A percentile compares a stretch with the other conserved stretches of the same genome.
Evolutionary conservation across 2,329 filamentous ascomycete genomes (phyloP).

Genomic region (Paraconiothyrium brasiliense): DNA sequence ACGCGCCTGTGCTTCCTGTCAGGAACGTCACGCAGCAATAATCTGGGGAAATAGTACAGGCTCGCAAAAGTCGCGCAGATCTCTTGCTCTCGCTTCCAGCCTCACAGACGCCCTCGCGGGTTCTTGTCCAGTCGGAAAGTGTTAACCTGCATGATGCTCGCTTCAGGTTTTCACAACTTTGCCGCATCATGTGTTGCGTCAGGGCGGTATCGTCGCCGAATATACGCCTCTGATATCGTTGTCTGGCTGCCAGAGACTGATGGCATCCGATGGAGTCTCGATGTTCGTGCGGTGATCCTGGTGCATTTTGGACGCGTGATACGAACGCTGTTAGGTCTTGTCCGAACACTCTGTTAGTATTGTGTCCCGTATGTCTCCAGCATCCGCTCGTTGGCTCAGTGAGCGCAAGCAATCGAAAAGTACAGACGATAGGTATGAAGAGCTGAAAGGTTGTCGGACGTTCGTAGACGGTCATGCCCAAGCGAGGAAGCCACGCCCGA

Average conservation of each 20-base stretch:
- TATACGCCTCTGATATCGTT: not conserved
- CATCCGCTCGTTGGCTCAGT: not conserved
- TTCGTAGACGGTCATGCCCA: not conserved
- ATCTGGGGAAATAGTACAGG: constrained; percentile 19
- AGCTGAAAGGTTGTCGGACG: not conserved
- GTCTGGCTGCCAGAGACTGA: constrained; percentile 8
- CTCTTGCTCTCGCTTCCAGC: constrained; percentile 15
- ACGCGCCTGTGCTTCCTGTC: constrained; percentile 6
- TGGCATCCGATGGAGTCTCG: constrained; percentile 4
- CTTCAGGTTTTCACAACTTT: constrained; percentile 3
- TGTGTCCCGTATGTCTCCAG: not conserved
- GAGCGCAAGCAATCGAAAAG: not conserved
- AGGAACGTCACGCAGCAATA: constrained; percentile 19
- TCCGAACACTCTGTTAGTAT: not conserved
- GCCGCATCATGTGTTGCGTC: constrained; percentile 15
- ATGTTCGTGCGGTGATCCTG: not conserved
- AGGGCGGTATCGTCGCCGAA: constrained; percentile 17
- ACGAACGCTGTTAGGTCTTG: not conserved
- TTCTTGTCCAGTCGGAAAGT: constrained; percentile 17
- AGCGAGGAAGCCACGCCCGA: not conserved
- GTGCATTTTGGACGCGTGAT: not conserved
- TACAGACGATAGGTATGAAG: not conserved
- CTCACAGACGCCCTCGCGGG: constrained; percentile 19
- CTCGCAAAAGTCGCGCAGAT: constrained; percentile 39
- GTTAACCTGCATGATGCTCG: constrained; percentile 14